These are phyloP conservation scores for Pythium folliculosum DNA, from an alignment of 352 stramenopile species.

Conservation along the genomic window DNA sequence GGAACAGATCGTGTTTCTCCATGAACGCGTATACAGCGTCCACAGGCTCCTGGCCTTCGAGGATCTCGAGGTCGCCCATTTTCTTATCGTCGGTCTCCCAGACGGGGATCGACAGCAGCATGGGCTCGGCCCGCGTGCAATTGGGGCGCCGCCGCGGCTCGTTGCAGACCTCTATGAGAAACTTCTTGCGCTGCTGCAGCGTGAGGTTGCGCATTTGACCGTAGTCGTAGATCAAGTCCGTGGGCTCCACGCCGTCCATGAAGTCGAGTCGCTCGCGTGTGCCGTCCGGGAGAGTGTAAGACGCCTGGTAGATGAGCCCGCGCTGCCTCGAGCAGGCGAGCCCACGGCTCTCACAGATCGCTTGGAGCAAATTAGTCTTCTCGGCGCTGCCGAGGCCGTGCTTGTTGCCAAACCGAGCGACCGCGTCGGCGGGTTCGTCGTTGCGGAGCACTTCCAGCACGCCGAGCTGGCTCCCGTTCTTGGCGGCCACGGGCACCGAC, in stretches of 20 bases:
- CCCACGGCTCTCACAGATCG: conserved; percentile 55
- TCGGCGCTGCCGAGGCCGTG: conserved; percentile 55
- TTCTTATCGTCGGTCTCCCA: conserved; percentile 74
- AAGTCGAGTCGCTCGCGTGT: conserved; percentile 62
- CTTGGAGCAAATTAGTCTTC: conserved; percentile 54
- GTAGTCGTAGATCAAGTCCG: conserved; percentile 81
- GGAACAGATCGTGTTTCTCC: conserved; percentile 86
- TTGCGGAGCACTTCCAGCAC: conserved; percentile 59
- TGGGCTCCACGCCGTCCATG: conserved; percentile 70
- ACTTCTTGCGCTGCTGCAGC: conserved; percentile 60
- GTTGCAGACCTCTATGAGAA: conserved; percentile 72
- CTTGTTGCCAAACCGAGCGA: conserved; percentile 75
- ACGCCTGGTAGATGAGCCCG: conserved; percentile 62
- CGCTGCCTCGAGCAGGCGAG: conserved; percentile 53
- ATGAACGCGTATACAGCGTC: conserved; percentile 86
- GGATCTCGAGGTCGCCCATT: conserved; percentile 67
- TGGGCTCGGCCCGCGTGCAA: conserved; percentile 76
- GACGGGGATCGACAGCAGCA: conserved; percentile 72
- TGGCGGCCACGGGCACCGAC: conserved; percentile 50
- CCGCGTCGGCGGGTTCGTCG: conserved; percentile 72
- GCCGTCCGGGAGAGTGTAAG: conserved; percentile 58
- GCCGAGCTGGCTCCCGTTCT: conserved; percentile 63
- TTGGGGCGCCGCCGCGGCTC: conserved; percentile 63
- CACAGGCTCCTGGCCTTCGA: conserved; percentile 78
- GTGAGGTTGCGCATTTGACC: conserved; percentile 69